A percentile compares a stretch with the other conserved stretches of the same genome.
phyloP scores from a whole-genome alignment of 2,329 filamentous ascomycete species.

The Trichoderma semiorbis region DNA sequence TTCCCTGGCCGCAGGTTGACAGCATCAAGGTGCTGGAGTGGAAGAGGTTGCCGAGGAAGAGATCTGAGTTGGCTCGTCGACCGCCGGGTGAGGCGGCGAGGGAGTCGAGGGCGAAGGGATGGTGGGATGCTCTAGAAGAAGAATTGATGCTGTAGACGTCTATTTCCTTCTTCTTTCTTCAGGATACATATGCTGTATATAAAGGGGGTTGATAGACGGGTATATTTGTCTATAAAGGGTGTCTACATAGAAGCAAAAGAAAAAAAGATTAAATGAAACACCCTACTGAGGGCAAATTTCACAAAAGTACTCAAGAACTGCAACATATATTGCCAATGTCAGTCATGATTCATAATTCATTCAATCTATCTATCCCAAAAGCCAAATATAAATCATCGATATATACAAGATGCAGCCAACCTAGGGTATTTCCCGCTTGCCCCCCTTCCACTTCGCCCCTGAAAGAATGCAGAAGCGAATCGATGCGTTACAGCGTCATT shows the following conservation, averaged over 20 bases:
- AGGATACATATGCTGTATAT: not conserved
- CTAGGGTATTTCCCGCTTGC: not conserved
- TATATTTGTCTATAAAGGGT: not conserved
- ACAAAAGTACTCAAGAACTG: not conserved
- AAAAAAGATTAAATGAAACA: too few species aligned
- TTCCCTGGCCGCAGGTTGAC: slow-evolving; percentile 26
- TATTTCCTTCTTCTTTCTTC: not conserved
- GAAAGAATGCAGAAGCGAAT: not conserved
- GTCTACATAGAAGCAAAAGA: not conserved
- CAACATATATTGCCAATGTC: too few species aligned
- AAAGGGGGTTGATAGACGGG: not conserved
- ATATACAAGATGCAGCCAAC: not conserved
- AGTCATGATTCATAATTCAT: slow-evolving; percentile 10
- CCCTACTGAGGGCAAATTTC: not conserved
- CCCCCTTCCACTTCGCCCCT: too few species aligned
- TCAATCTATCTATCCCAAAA: not conserved
- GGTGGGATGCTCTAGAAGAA: slow-evolving; percentile 31
- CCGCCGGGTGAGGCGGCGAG: slow-evolving; percentile 22
- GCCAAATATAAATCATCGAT: not conserved
- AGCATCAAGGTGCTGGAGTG: slow-evolving; percentile 26
- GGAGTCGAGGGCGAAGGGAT: slow-evolving; percentile 21
- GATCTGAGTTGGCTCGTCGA: slow-evolving; percentile 21
- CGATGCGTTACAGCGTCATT: not conserved
- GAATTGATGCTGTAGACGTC: slow-evolving; percentile 30
- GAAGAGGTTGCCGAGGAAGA: slow-evolving; percentile 25